Conservation (phyloP, 2,329 filamentous ascomycete species). For the Fusarium cyanostomum region DNA sequence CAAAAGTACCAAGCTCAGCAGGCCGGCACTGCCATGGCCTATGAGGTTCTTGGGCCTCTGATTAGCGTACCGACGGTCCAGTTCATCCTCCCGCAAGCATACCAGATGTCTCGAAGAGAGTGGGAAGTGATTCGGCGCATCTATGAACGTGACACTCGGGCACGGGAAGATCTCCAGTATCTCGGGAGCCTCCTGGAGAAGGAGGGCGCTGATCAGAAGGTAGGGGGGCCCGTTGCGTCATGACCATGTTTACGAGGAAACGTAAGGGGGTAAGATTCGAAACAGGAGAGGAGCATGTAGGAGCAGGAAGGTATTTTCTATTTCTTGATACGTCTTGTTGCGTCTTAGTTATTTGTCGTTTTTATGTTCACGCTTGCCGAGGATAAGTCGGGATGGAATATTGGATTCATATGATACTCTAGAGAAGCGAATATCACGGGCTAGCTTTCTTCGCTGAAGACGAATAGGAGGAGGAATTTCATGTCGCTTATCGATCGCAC, state of each 20-base stretch:
- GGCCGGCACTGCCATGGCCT: constrained; percentile 66
- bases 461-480: background rate
- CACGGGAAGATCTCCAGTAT: constrained; percentile 69
- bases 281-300: constrained; percentile 7
- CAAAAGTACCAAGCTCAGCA: constrained; percentile 56
- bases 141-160: constrained; percentile 70
- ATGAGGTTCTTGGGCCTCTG: constrained; percentile 70
- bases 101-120: constrained; percentile 74
- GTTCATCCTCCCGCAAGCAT: constrained; percentile 75
- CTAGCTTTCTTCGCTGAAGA: background rate
- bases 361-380: constrained; percentile 1
- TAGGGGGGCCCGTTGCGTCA: constrained; percentile 13
- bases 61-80: constrained; percentile 72
- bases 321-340: background rate
- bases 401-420: constrained; percentile 26
- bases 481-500: no score
- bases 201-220: constrained; percentile 47
- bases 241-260: constrained; percentile 9
- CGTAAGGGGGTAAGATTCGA: background rate
- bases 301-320: constrained; percentile 11
- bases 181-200: constrained; percentile 65
- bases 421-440: background rate
- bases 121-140: constrained; percentile 78
- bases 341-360: background rate
- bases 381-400: constrained; percentile 1